Conservation (phyloP, 179 eudicot species). For the Drosera spatulata region DNA sequence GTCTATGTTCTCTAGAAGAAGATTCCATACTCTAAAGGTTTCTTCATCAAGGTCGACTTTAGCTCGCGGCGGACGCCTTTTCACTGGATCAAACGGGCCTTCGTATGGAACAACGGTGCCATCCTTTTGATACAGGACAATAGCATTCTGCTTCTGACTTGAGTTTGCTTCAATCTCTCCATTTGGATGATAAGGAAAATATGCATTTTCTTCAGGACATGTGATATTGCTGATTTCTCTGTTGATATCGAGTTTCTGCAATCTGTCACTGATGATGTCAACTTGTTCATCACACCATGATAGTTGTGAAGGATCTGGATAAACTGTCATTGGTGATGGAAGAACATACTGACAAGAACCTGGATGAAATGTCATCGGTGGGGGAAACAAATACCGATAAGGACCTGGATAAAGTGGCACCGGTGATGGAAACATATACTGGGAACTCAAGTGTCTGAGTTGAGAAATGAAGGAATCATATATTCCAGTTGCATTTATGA, state of each 20-base stretch:
- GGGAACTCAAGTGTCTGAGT: not conserved
- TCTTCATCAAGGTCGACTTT: slow-evolving; percentile 95
- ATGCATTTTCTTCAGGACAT: not conserved
- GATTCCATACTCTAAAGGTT: slow-evolving; percentile 84
- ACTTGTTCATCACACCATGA: slow-evolving; percentile 23
- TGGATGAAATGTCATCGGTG: too few relatives aligned
- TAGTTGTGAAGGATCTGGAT: too few relatives aligned
- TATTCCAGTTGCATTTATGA: too few relatives aligned
- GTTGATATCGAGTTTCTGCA: slow-evolving; percentile 43
- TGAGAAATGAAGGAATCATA: too few relatives aligned
- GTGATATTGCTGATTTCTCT: slow-evolving; percentile 11
- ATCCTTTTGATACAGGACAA: slow-evolving; percentile 50
- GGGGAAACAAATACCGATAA: slow-evolving; percentile 12
- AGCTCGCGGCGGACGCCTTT: slow-evolving; percentile 48
- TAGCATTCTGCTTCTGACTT: slow-evolving; percentile 15
- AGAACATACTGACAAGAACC: too few relatives aligned
- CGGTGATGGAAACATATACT: not conserved
- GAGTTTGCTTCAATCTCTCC: not conserved
- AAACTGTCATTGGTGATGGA: too few relatives aligned
- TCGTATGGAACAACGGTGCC: slow-evolving; percentile 61
- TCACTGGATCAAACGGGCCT: slow-evolving; percentile 31
- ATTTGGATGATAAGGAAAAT: not conserved
- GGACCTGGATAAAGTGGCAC: slow-evolving; percentile 27
- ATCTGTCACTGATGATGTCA: slow-evolving; percentile 33
- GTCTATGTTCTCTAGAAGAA: slow-evolving; percentile 74